A percentile compares a stretch with the other conserved stretches of the same genome.
These are phyloP conservation scores for Sporothrix sp. DNA, from an alignment of 2,329 filamentous ascomycete genomes.

Conservation along the genomic window DNA sequence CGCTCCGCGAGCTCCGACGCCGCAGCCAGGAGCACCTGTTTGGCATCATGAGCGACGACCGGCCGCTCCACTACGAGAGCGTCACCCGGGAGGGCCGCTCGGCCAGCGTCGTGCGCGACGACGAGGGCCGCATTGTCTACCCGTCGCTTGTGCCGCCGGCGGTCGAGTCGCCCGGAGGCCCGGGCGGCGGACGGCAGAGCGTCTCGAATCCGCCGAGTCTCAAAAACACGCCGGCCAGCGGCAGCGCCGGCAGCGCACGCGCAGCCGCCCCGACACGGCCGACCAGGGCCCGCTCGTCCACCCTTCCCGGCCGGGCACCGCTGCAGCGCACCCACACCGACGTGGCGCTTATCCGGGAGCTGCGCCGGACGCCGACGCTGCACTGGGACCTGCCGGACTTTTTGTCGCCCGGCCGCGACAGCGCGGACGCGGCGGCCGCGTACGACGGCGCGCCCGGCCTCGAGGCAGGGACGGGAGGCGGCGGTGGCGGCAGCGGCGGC, in stretches of 20 bases:
- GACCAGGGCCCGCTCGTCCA: conserved; percentile 11
- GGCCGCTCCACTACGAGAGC: conserved; percentile 22
- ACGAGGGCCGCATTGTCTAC: conserved; percentile 24
- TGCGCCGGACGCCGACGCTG: conserved; percentile 19
- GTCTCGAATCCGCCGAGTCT: conserved; percentile 12
- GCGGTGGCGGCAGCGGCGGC: background rate
- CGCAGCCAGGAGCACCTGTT: conserved; percentile 1
- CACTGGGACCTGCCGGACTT: conserved; percentile 4
- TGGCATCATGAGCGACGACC: conserved; percentile 3
- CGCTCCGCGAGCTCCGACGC: background rate
- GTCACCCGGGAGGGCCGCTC: conserved; percentile 20
- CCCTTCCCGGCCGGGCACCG: conserved; percentile 13
- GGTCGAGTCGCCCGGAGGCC: conserved; percentile 14
- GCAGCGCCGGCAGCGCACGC: background rate
- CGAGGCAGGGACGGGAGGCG: background rate
- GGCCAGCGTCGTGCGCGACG: conserved; percentile 25
- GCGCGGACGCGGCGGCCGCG: background rate
- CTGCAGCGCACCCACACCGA: conserved; percentile 21
- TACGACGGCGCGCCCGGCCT: background rate
- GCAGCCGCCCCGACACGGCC: background rate
- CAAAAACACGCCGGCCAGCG: background rate
- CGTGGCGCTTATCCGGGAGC: conserved; percentile 23
- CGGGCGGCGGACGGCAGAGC: too few relatives aligned
- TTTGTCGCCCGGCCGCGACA: too few relatives aligned
- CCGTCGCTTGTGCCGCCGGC: conserved; percentile 26